Evolutionary conservation across 768 basidiomycete species (phyloP).

Genomic region (Cystobasidium ongulense): DNA sequence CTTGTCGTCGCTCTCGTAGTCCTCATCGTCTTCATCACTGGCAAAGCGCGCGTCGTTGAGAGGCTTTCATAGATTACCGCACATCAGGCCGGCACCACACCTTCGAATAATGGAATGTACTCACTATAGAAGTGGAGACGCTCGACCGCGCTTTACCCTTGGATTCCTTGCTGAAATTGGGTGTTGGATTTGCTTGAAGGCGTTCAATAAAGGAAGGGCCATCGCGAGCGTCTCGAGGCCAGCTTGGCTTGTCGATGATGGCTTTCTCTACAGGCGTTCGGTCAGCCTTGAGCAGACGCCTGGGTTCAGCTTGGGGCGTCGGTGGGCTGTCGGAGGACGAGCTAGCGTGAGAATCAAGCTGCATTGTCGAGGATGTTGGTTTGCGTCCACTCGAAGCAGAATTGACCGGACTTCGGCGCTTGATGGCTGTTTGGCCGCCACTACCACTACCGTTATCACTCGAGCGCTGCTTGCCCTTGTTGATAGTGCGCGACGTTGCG

Average conservation of each 20-base stretch:
- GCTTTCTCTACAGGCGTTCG: background rate
- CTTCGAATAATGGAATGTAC: background rate
- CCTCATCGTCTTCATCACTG: background rate
- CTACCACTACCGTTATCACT: background rate
- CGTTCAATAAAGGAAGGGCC: background rate
- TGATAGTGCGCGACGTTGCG: background rate
- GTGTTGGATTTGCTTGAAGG: background rate
- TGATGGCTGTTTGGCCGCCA: background rate
- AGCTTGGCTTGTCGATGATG: background rate
- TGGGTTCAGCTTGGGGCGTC: background rate
- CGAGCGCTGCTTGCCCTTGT: background rate
- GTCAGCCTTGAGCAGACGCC: background rate
- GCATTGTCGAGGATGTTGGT: background rate
- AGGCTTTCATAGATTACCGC: background rate
- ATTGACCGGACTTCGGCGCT: too few species aligned
- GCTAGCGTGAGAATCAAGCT: background rate
- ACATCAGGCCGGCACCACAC: background rate
- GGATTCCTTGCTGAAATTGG: background rate
- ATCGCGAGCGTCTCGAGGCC: background rate
- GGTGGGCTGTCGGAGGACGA: background rate
- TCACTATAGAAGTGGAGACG: background rate
- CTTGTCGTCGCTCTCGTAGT: slow-evolving; percentile 10
- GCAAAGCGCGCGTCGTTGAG: slow-evolving; percentile 19
- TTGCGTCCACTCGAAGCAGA: too few species aligned
- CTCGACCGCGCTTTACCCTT: slow-evolving; percentile 6